These are phyloP conservation scores for Leishmania tarentolae DNA, from an alignment of 208 protist species.

Conservation along the genomic window DNA sequence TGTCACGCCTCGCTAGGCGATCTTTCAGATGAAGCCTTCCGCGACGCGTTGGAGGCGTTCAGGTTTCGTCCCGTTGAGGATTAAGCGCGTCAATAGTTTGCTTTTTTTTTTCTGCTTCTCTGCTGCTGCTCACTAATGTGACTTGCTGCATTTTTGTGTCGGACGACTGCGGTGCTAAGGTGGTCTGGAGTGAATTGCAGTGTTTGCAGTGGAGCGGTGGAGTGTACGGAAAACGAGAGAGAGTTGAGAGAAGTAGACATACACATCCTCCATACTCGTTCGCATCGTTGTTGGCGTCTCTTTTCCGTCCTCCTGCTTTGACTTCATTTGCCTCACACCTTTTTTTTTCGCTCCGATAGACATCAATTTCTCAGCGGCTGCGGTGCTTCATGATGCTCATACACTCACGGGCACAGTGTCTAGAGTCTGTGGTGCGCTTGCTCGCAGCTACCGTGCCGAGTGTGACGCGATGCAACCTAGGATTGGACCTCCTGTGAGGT, in stretches of 20 bases:
- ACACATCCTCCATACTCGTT: not conserved
- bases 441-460: not conserved
- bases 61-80: constrained; percentile 38
- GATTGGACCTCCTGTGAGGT: not conserved
- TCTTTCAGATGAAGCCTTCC: constrained; percentile 44
- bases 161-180: not conserved
- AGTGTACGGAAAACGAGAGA: not conserved
- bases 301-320: not conserved
- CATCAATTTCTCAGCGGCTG: not conserved
- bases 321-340: no score
- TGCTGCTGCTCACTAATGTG: not conserved
- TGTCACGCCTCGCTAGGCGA: constrained; percentile 24
- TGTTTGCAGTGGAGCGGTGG: not conserved
- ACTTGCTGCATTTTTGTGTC: not conserved
- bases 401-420: not conserved
- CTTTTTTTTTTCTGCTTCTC: not conserved
- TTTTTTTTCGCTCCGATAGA: not conserved
- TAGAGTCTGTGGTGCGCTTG: not conserved
- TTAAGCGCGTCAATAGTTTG: not conserved
- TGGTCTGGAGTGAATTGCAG: not conserved
- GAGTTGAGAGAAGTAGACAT: not conserved
- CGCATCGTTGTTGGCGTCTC: not conserved
- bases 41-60: constrained; percentile 48
- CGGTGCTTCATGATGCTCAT: not conserved
- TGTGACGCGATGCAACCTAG: not conserved